Evolutionary conservation across 1,284 basidiomycete species (phyloP).

Genomic region (Ceratobasidium sp.): DNA sequence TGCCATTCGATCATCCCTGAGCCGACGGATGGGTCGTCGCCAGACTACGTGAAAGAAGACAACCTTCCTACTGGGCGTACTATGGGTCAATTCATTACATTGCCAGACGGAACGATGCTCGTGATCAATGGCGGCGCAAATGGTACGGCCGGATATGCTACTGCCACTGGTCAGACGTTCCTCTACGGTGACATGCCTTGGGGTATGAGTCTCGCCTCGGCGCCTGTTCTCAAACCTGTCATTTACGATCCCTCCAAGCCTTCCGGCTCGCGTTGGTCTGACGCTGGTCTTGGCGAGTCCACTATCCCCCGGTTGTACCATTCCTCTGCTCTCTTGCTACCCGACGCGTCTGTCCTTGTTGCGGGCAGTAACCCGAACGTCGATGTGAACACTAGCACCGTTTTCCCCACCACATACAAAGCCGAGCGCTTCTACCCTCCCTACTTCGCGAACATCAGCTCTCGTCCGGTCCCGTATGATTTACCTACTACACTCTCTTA

Average conservation of each 20-base stretch:
- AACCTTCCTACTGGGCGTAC: constrained; percentile 76
- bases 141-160: constrained; percentile 65
- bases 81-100: constrained; percentile 82
- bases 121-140: constrained; percentile 77
- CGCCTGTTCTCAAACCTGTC: constrained; percentile 72
- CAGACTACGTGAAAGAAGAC: constrained; percentile 71
- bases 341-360: constrained; percentile 81
- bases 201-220: constrained; percentile 51
- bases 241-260: constrained; percentile 74
- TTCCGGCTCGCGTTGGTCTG: constrained; percentile 73
- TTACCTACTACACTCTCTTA: constrained; percentile 76
- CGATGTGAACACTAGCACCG: constrained; percentile 63
- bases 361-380: constrained; percentile 90
- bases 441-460: constrained; percentile 73
- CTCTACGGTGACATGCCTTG: constrained; percentile 66
- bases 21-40: constrained; percentile 61
- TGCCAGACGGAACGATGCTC: constrained; percentile 80
- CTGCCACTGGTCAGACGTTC: constrained; percentile 53
- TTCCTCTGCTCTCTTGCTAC: constrained; percentile 79
- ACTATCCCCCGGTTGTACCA: constrained; percentile 84
- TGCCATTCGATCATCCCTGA: constrained; percentile 75
- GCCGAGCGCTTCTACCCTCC: constrained; percentile 84
- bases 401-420: constrained; percentile 80
- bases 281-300: constrained; percentile 68
- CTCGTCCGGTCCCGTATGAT: constrained; percentile 77